phyloP scores from a whole-genome alignment of 257 asterid genomes.

The Nicotiana obtusifolia region DNA sequence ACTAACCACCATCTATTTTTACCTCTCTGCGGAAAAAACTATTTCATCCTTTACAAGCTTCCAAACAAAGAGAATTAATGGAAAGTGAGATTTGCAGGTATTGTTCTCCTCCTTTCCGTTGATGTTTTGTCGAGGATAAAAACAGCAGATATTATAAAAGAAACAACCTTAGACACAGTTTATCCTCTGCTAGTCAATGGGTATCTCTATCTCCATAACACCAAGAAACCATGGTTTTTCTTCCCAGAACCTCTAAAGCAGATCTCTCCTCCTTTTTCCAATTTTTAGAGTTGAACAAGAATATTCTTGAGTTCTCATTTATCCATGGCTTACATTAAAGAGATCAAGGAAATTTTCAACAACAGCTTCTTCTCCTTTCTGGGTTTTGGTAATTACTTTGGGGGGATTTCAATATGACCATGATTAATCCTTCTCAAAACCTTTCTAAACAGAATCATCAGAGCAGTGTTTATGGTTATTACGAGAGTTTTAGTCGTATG shows the following conservation, averaged over 20 bases:
- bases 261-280: neutral
- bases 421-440: constrained; percentile 41
- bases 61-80: constrained; percentile 73
- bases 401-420: constrained; percentile 55
- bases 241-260: constrained; percentile 8
- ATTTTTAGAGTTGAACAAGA: neutral
- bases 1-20: constrained; percentile 58
- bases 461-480: constrained; percentile 17
- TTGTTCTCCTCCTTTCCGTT: constrained; percentile 36
- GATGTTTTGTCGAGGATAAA: constrained; percentile 14
- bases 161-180: neutral
- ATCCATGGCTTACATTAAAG: constrained; percentile 34
- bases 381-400: constrained; percentile 7
- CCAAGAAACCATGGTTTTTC: constrained; percentile 25
- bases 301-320: neutral
- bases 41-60: constrained; percentile 53
- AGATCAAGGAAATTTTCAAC: neutral
- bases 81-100: constrained; percentile 64
- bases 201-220: constrained; percentile 26
- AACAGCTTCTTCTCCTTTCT: neutral
- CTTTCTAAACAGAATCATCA: constrained; percentile 25
- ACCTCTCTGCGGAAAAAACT: constrained; percentile 28
- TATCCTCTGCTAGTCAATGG: constrained; percentile 37
- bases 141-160: neutral
- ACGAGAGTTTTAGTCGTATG: constrained; percentile 32